Evolutionary conservation across 306 rosid genomes (phyloP).

Genomic region (Senna tora): DNA sequence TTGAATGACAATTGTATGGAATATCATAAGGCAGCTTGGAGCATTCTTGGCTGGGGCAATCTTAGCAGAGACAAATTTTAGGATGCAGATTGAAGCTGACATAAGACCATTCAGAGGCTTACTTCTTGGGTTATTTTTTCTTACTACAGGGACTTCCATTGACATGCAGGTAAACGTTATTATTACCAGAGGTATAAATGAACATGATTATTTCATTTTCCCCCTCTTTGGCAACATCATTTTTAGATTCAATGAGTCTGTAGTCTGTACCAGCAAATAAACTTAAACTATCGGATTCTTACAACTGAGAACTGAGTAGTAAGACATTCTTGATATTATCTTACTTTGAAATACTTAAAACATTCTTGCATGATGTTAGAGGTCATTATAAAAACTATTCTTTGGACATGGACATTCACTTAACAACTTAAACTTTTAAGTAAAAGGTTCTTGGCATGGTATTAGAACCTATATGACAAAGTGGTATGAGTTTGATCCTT

Average conservation of each 20-base stretch:
- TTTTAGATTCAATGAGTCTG: constrained; percentile 17
- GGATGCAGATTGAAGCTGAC: constrained; percentile 99
- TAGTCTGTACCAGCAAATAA: constrained; percentile 17
- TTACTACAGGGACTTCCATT: constrained; percentile 90
- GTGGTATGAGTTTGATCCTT: too few species aligned
- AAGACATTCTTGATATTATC: constrained; percentile 4
- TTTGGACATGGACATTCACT: too few species aligned
- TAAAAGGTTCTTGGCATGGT: too few species aligned
- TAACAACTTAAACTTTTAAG: too few species aligned
- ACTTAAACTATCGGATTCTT: neutral
- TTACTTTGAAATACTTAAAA: neutral
- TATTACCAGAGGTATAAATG: constrained; percentile 15
- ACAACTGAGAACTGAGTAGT: neutral
- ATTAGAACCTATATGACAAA: too few species aligned
- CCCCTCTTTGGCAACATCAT: constrained; percentile 12
- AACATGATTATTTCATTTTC: constrained; percentile 1
- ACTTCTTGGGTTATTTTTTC: constrained; percentile 92
- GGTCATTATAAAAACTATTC: too few species aligned
- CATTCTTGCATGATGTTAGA: too few species aligned
- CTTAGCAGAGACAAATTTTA: constrained; percentile 96
- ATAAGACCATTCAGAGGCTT: constrained; percentile 98
- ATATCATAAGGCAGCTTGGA: constrained; percentile 78
- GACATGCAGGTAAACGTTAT: constrained; percentile 75
- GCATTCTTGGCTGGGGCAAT: constrained; percentile 99
- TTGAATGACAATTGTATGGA: constrained; percentile 33